Conservation (phyloP, 495 filamentous ascomycete genomes). For the Lichina pygmaea region DNA sequence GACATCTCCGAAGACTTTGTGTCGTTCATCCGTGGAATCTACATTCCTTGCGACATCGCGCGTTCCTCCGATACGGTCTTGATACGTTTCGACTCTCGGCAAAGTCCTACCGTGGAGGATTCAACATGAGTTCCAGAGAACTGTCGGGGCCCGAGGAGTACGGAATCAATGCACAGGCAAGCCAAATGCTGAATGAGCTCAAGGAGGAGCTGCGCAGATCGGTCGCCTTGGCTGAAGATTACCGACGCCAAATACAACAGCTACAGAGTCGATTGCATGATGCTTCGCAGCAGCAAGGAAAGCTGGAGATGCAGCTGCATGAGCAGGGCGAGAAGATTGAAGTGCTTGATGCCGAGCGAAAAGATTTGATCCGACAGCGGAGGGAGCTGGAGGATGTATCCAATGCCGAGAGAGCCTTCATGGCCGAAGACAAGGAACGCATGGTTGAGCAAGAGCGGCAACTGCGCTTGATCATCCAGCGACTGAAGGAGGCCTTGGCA, state of each 20-base stretch:
- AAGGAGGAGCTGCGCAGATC: constrained; percentile 56
- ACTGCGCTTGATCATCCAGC: constrained; percentile 63
- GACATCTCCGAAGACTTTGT: no score
- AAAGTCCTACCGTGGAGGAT: no score
- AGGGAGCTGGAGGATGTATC: constrained; percentile 75
- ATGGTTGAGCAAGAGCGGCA: constrained; percentile 62
- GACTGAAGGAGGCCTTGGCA: constrained; percentile 63
- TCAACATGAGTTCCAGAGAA: no score
- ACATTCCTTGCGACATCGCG: no score
- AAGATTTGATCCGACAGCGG: constrained; percentile 49
- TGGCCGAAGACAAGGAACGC: constrained; percentile 78
- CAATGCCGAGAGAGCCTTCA: constrained; percentile 63
- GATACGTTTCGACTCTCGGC: no score
- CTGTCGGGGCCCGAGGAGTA: constrained; percentile 14
- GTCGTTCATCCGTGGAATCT: no score
- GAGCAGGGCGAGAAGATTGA: constrained; percentile 63
- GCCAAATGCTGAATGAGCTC: constrained; percentile 61
- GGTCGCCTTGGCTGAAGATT: constrained; percentile 52
- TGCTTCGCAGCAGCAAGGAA: constrained; percentile 51
- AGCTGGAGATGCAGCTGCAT: constrained; percentile 62
- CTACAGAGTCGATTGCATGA: constrained; percentile 74
- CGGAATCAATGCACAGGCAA: constrained; percentile 39
- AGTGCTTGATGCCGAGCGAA: constrained; percentile 48
- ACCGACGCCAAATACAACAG: constrained; percentile 58
- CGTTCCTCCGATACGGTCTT: no score